phyloP scores from a whole-genome alignment of 768 basidiomycete species.

The Suillus plorans region DNA sequence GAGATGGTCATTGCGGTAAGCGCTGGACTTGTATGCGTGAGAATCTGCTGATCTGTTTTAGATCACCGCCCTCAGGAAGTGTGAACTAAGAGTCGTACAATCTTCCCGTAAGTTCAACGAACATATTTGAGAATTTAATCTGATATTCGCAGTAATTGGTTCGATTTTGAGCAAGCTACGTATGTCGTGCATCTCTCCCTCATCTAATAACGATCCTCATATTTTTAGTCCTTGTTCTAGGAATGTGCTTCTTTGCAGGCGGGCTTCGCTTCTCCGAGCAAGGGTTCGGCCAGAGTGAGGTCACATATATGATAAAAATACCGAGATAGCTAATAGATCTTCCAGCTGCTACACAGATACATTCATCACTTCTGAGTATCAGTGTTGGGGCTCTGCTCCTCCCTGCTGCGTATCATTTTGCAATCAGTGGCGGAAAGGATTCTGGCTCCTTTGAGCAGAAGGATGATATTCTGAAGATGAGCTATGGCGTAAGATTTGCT shows the following conservation, averaged over 20 bases:
- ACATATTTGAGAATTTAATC: not conserved
- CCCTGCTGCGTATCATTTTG: conserved; percentile 78
- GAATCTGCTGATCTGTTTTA: conserved; percentile 23
- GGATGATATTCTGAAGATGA: conserved; percentile 46
- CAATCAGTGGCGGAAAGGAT: conserved; percentile 31
- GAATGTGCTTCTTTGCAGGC: conserved; percentile 91
- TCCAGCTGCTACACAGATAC: conserved; percentile 61
- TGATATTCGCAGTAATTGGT: conserved; percentile 60
- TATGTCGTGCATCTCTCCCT: conserved; percentile 28
- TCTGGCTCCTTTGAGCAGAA: conserved; percentile 33
- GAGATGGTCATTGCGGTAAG: conserved; percentile 72
- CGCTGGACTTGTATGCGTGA: conserved; percentile 8
- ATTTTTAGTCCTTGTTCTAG: conserved; percentile 67
- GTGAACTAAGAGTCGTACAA: conserved; percentile 81
- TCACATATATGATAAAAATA: conserved; percentile 7
- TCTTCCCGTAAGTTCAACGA: conserved; percentile 56
- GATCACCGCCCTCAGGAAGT: conserved; percentile 80
- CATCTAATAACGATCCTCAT: conserved; percentile 11
- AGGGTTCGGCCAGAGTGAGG: conserved; percentile 70
- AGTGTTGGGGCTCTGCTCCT: conserved; percentile 80
- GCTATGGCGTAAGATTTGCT: conserved; percentile 44
- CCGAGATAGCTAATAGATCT: conserved; percentile 7
- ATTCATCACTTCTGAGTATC: conserved; percentile 72
- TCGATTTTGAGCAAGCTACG: conserved; percentile 79
- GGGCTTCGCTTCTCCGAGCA: conserved; percentile 78